Evolutionary conservation across 805 yeast species (phyloP).

Genomic region (Candida pini): DNA sequence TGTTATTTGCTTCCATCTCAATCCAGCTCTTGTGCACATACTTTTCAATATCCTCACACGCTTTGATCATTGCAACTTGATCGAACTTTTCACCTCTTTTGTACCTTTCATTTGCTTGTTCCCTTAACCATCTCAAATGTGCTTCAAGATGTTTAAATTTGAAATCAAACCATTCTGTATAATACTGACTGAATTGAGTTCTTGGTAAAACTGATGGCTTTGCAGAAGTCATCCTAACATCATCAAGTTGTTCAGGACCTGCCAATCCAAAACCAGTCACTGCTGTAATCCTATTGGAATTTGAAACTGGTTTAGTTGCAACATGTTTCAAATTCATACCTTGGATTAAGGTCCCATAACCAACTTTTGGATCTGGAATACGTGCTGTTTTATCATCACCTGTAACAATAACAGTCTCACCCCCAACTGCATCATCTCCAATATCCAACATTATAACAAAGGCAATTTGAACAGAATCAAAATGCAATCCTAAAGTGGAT

Average conservation of each 20-base stretch:
- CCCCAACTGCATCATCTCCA: constrained; percentile 41
- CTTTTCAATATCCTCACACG: constrained; percentile 18
- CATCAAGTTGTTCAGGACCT: constrained; percentile 20
- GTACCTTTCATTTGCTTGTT: constrained; percentile 8
- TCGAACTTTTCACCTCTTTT: too few relatives aligned
- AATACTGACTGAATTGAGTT: constrained; percentile 22
- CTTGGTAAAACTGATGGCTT: constrained; percentile 25
- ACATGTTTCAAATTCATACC: too few relatives aligned
- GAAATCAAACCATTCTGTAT: constrained; percentile 25
- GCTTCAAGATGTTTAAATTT: constrained; percentile 20
- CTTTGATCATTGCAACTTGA: constrained; percentile 11
- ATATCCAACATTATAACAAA: constrained; percentile 41
- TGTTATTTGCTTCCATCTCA: constrained; percentile 23
- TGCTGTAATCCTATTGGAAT: constrained; percentile 23
- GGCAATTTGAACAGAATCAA: constrained; percentile 38
- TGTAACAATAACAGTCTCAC: constrained; percentile 38
- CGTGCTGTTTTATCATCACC: constrained; percentile 25
- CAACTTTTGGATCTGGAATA: constrained; percentile 33
- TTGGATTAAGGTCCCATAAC: constrained; percentile 37
- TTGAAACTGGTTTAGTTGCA: constrained; percentile 32
- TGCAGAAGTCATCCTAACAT: constrained; percentile 21
- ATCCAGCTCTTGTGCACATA: constrained; percentile 19
- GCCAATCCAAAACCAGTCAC: constrained; percentile 23
- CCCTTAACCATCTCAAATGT: constrained; percentile 13
- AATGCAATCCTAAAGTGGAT: constrained; percentile 39